Conservation (phyloP, 306 rosid genomes). For the Cicer bijugum region DNA sequence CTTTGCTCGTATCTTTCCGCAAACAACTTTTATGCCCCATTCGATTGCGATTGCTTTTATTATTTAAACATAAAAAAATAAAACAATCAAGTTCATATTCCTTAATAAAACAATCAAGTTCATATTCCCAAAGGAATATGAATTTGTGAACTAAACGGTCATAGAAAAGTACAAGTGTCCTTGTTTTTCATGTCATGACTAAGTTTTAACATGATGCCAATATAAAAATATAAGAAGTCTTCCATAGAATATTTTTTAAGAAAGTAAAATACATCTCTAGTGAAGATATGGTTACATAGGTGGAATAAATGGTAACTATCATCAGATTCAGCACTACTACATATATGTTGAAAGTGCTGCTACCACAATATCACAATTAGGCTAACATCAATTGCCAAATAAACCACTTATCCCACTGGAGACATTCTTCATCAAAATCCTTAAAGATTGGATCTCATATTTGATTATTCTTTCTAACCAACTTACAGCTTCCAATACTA, state of each 20-base stretch:
- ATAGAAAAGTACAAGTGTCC: no score
- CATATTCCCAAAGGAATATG: no score
- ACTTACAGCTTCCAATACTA: conserved; percentile 53
- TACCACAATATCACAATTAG: conserved; percentile 36
- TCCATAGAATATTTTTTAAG: conserved; percentile 37
- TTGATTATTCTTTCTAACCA: conserved; percentile 43
- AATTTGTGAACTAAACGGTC: no score
- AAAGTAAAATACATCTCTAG: conserved; percentile 46
- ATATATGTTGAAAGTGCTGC: conserved; percentile 33
- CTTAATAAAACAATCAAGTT: no score
- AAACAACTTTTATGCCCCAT: no score
- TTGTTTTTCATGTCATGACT: neutral
- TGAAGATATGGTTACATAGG: conserved; percentile 44
- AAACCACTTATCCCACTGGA: conserved; percentile 49
- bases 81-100: no score
- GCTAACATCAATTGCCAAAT: conserved; percentile 42
- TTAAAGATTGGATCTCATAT: conserved; percentile 47
- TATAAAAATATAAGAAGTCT: conserved; percentile 36
- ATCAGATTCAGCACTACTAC: conserved; percentile 42
- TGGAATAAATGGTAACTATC: conserved; percentile 46
- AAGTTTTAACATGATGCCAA: conserved; percentile 38
- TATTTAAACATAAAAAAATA: no score
- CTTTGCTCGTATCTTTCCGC: no score
- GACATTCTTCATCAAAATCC: conserved; percentile 46
- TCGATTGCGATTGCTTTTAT: no score